Conservation (phyloP, 768 basidiomycete species). For the Artomyces pyxidatus region DNA sequence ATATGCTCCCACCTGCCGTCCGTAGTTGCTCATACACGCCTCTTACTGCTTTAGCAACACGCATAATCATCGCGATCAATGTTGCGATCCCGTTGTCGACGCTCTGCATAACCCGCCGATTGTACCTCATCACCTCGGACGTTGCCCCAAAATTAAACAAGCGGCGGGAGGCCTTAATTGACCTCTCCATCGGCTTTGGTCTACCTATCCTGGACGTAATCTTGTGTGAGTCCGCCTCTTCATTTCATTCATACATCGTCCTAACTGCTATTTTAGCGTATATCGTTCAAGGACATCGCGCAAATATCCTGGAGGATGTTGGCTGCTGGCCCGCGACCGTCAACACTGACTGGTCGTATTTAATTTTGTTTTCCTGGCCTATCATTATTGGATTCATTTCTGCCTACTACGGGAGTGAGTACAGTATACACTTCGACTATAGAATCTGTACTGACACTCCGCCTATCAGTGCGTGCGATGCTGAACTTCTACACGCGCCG, state of each 20-base stretch:
- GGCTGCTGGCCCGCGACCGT: neutral
- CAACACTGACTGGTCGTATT: neutral
- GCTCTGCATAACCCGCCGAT: slow-evolving; percentile 41
- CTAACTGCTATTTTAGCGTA: neutral
- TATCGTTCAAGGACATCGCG: neutral
- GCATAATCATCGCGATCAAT: slow-evolving; percentile 25
- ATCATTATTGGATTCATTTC: neutral
- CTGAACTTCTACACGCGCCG: neutral
- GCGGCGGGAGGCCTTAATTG: slow-evolving; percentile 22
- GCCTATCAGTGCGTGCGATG: neutral
- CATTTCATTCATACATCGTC: neutral
- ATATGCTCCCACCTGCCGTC: neutral
- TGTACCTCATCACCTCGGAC: slow-evolving; percentile 35
- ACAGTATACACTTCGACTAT: neutral
- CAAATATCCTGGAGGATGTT: neutral
- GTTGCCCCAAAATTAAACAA: slow-evolving; percentile 26
- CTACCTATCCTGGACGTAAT: slow-evolving; percentile 7
- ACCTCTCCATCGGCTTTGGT: slow-evolving; percentile 25
- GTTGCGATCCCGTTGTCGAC: slow-evolving; percentile 32
- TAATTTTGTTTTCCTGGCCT: neutral
- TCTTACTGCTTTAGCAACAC: slow-evolving; percentile 25
- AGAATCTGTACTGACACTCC: neutral
- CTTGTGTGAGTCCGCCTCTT: slow-evolving; percentile 1
- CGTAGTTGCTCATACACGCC: neutral
- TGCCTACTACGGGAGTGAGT: neutral